Evolutionary conservation across 1,284 basidiomycete genomes (phyloP).

Genomic region (Moniliophthora roreri): DNA sequence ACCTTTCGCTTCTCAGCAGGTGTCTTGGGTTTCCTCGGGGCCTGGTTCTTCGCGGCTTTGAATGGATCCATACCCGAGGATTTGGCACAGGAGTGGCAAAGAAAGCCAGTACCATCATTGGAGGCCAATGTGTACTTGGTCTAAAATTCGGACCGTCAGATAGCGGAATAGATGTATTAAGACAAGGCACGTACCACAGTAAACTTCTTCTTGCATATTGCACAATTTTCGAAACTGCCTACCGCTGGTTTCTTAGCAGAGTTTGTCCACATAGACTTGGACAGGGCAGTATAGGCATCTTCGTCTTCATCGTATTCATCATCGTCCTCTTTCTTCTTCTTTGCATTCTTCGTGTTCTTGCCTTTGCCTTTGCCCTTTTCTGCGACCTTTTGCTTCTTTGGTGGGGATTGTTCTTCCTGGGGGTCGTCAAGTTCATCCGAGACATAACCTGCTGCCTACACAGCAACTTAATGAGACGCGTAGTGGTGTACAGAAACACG

Average conservation of each 20-base stretch:
- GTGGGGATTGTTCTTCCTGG: background rate
- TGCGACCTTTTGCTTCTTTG: conserved; percentile 36
- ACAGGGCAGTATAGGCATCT: conserved; percentile 58
- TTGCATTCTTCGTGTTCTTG: conserved; percentile 50
- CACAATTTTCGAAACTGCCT: conserved; percentile 84
- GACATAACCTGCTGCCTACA: conserved; percentile 57
- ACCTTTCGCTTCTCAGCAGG: conserved; percentile 63
- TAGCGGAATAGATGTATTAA: background rate
- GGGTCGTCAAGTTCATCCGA: conserved; percentile 60
- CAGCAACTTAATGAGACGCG: no score
- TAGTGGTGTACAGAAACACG: no score
- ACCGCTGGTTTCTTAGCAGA: conserved; percentile 59
- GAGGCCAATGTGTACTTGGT: conserved; percentile 83
- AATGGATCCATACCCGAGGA: conserved; percentile 77
- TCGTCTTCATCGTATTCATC: conserved; percentile 49
- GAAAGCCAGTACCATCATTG: conserved; percentile 66
- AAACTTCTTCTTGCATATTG: conserved; percentile 81
- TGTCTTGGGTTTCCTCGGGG: conserved; percentile 60
- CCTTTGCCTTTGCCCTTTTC: conserved; percentile 40
- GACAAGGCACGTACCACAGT: conserved; percentile 70
- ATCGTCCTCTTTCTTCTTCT: conserved; percentile 47
- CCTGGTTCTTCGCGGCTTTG: conserved; percentile 59
- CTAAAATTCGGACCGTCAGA: conserved; percentile 35
- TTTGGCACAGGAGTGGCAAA: conserved; percentile 82
- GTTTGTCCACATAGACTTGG: conserved; percentile 49